Evolutionary conservation across 352 stramenopile species (phyloP).

Genomic region (Phytophthora sp.): DNA sequence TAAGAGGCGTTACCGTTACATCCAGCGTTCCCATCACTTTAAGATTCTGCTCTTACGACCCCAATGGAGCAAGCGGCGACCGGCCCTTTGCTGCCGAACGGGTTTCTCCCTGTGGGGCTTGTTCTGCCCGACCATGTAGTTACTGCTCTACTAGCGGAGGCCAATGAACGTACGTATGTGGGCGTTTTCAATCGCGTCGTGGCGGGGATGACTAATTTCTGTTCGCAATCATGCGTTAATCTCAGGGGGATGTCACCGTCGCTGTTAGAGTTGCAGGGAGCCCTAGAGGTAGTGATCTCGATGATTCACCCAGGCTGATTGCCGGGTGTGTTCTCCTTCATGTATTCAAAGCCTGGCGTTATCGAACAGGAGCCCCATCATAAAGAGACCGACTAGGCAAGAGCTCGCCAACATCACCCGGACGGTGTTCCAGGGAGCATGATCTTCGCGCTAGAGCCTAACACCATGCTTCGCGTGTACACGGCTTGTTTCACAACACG

Average conservation of each 20-base stretch:
- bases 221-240: background rate
- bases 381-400: background rate
- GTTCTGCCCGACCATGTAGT: background rate
- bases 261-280: background rate
- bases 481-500: no score
- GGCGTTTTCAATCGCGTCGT: background rate
- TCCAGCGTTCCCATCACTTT: background rate
- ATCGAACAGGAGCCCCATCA: background rate
- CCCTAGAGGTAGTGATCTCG: background rate
- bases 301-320: background rate
- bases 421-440: no score
- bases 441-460: no score
- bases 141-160: background rate
- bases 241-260: background rate
- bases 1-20: background rate
- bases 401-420: background rate
- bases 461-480: no score
- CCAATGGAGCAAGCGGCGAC: no score
- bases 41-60: no score
- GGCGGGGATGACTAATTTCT: background rate
- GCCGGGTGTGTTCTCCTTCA: background rate
- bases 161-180: background rate
- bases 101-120: background rate
- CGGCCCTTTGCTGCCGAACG: no score
- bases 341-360: background rate